Conservation (phyloP, 371 early-diverging fungal genomes). For the Lichtheimia hyalospora region DNA sequence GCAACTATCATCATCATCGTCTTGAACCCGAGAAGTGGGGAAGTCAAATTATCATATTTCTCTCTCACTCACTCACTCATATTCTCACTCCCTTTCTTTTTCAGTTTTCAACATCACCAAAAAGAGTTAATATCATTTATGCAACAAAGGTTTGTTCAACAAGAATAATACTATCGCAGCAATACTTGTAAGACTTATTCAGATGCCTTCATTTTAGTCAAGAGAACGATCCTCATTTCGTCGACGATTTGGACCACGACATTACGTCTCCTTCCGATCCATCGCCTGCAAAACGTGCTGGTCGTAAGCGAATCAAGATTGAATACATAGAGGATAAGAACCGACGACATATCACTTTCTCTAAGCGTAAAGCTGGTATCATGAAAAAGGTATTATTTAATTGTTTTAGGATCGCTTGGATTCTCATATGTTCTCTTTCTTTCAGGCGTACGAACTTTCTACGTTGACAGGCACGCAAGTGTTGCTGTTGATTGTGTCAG, state of each 20-base stretch:
- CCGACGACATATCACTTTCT: constrained; percentile 96
- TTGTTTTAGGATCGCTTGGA: background rate
- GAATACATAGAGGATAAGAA: constrained; percentile 96
- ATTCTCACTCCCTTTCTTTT: background rate
- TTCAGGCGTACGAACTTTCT: constrained; percentile 96
- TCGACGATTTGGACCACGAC: constrained; percentile 23
- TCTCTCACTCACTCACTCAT: too few relatives aligned
- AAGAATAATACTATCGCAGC: background rate
- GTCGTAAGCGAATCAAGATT: constrained; percentile 94
- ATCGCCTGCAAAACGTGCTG: constrained; percentile 63
- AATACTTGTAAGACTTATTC: background rate
- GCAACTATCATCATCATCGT: background rate
- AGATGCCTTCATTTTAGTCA: background rate
- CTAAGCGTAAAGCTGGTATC: constrained; percentile 98
- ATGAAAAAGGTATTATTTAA: constrained; percentile 88
- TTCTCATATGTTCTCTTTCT: background rate
- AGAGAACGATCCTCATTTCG: background rate
- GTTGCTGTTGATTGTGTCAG: constrained; percentile 94
- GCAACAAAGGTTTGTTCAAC: background rate
- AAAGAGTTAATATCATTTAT: constrained; percentile 2
- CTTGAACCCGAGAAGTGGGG: background rate
- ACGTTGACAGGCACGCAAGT: constrained; percentile 98
- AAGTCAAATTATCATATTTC: background rate
- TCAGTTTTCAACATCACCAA: background rate
- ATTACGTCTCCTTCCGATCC: constrained; percentile 67